These are phyloP conservation scores for Trametes gibbosa DNA, from an alignment of 768 basidiomycete genomes.

Conservation along the genomic window DNA sequence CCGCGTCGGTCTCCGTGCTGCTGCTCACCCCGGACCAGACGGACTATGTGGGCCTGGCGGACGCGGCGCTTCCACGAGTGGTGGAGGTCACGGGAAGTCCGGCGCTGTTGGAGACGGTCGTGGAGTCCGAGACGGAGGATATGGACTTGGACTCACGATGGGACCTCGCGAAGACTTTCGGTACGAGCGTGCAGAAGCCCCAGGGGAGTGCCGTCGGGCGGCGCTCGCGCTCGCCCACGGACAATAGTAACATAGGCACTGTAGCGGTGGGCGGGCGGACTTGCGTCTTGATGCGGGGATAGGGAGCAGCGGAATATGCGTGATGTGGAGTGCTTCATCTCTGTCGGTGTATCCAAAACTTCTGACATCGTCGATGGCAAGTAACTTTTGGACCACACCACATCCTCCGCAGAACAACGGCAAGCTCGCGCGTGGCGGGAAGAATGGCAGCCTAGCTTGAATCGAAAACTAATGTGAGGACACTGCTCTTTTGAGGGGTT, in stretches of 20 bases:
- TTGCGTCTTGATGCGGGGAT: slow-evolving; percentile 24
- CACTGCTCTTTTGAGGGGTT: no score
- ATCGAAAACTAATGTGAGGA: no score
- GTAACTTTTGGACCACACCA: no score
- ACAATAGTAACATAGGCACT: slow-evolving; percentile 7
- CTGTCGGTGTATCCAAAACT: no score
- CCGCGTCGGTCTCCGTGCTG: slow-evolving; percentile 5
- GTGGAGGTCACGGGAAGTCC: not conserved
- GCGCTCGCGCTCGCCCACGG: slow-evolving; percentile 2
- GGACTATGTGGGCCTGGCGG: slow-evolving; percentile 10
- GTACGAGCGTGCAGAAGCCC: slow-evolving; percentile 2
- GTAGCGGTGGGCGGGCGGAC: slow-evolving; percentile 25
- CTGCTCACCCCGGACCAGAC: slow-evolving; percentile 5
- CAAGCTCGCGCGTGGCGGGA: no score
- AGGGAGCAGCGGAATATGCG: not conserved
- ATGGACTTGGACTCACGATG: slow-evolving; percentile 18
- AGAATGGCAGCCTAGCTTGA: no score
- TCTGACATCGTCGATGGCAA: no score
- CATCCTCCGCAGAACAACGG: no score
- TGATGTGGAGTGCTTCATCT: not conserved
- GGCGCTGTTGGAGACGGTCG: not conserved
- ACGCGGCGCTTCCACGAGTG: slow-evolving; percentile 8
- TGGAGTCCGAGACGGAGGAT: slow-evolving; percentile 7
- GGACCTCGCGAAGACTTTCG: slow-evolving; percentile 25
- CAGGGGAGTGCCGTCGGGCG: not conserved